Conservation (phyloP, 2,329 filamentous ascomycete genomes). For the Pseudogymnoascus pannorum region DNA sequence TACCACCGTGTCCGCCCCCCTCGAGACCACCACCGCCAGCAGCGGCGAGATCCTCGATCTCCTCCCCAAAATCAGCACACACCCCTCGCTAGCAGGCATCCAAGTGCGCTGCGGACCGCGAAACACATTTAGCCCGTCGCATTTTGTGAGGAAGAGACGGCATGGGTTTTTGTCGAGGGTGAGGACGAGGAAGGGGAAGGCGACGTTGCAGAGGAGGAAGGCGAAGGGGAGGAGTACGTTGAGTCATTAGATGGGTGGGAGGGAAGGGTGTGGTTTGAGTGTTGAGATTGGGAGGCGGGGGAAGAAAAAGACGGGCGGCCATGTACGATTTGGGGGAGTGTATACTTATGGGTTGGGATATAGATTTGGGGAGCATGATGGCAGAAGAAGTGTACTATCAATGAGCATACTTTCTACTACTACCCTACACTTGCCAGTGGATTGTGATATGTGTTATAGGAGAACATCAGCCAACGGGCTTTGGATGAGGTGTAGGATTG, state of each 20-base stretch:
- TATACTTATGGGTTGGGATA: background rate
- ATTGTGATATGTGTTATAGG: background rate
- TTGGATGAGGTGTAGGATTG: background rate
- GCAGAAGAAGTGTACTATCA: background rate
- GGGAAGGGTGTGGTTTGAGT: background rate
- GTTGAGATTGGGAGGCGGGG: background rate
- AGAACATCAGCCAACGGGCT: background rate
- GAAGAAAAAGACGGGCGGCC: background rate
- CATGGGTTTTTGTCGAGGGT: conserved; percentile 30
- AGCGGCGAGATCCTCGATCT: conserved; percentile 20
- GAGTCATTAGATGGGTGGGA: conserved; percentile 24
- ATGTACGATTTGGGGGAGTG: background rate
- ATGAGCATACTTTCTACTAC: background rate
- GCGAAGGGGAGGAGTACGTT: conserved; percentile 28
- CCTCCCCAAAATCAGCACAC: conserved; percentile 26
- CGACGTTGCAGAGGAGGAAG: conserved; percentile 25
- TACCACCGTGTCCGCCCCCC: background rate
- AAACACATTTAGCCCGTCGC: conserved; percentile 29
- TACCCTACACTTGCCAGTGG: too few species aligned
- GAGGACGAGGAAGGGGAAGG: conserved; percentile 28
- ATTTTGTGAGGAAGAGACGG: conserved; percentile 31
- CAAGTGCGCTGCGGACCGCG: conserved; percentile 29
- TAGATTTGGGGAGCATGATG: background rate
- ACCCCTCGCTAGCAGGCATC: conserved; percentile 24
- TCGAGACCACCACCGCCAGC: background rate